Percentiles rank a stretch among this genome's conserved stretches.
phyloP scores from a whole-genome alignment of 495 filamentous ascomycete species.

The Penicillium bialowiezense region DNA sequence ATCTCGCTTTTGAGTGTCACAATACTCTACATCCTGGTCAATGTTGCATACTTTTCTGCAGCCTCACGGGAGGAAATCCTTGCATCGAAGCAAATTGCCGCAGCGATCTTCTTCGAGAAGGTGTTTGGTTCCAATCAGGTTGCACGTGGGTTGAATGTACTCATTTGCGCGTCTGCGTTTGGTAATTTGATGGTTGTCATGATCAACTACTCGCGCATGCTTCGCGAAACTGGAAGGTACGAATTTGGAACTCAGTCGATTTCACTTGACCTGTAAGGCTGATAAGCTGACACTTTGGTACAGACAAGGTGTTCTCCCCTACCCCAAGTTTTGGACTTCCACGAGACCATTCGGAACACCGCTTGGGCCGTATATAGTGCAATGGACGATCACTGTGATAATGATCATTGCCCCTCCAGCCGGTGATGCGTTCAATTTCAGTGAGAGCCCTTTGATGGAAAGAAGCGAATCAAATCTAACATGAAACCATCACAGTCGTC shows the following conservation, averaged over 20 bases:
- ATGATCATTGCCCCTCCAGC: constrained; percentile 66
- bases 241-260: too few species aligned
- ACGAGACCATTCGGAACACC: constrained; percentile 62
- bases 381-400: constrained; percentile 56
- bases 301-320: constrained; percentile 65
- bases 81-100: constrained; percentile 50
- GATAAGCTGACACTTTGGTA: too few species aligned
- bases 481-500: constrained; percentile 35
- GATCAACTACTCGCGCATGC: constrained; percentile 55
- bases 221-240: constrained; percentile 55
- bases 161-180: constrained; percentile 60
- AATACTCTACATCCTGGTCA: constrained; percentile 57
- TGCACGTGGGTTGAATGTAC: constrained; percentile 51
- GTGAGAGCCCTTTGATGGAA: constrained; percentile 4
- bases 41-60: constrained; percentile 59
- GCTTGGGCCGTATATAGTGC: constrained; percentile 53
- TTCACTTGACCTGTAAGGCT: too few species aligned
- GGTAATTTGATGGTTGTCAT: constrained; percentile 60
- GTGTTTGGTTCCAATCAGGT: constrained; percentile 56
- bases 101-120: constrained; percentile 55
- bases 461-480: background rate
- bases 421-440: constrained; percentile 66
- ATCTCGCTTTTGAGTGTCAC: constrained; percentile 49
- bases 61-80: constrained; percentile 52
- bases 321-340: constrained; percentile 58